Evolutionary conservation across 2,329 filamentous ascomycete species (phyloP).

Genomic region (Penicillium palitans): DNA sequence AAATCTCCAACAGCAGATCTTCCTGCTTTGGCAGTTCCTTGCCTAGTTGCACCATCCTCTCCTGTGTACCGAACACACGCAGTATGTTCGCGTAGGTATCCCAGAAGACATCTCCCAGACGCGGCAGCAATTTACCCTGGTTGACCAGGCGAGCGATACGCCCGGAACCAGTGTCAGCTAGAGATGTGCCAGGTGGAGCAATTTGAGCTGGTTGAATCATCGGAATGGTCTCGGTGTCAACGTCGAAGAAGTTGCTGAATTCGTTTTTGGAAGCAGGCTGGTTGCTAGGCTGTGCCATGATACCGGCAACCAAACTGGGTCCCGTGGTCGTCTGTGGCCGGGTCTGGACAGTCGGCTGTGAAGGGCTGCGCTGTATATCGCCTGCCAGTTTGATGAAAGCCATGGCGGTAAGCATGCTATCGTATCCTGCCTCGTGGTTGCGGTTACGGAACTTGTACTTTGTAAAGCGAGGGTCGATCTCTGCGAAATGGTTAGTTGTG

Average conservation of each 20-base stretch:
- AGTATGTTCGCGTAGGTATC: conserved; percentile 59
- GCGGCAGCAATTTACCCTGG: conserved; percentile 52
- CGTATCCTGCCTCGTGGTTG: conserved; percentile 62
- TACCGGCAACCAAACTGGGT: not conserved
- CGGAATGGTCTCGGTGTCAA: not conserved
- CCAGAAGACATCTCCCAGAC: conserved; percentile 57
- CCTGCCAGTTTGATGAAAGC: conserved; percentile 58
- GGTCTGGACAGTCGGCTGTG: not conserved
- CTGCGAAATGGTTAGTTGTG: conserved; percentile 28
- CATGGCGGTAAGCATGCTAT: conserved; percentile 61
- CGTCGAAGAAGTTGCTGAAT: conserved; percentile 8
- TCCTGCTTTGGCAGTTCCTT: not conserved
- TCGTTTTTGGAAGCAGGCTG: not conserved
- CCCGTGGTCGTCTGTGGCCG: not conserved
- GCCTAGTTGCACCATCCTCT: conserved; percentile 45
- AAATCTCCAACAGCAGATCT: not conserved
- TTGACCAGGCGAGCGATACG: conserved; percentile 27
- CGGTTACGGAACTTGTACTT: conserved; percentile 32
- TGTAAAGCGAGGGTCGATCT: conserved; percentile 31
- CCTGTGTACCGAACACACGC: conserved; percentile 60
- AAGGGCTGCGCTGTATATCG: conserved; percentile 42
- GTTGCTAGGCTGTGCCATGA: not conserved
- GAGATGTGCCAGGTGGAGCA: not conserved
- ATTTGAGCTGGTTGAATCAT: not conserved
- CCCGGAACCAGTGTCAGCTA: conserved; percentile 5